Percentiles rank a stretch among this genome's conserved stretches.
Evolutionary conservation across 805 yeast genomes (phyloP).

Genomic region (Cyberlindnera euphorbiiphila): DNA sequence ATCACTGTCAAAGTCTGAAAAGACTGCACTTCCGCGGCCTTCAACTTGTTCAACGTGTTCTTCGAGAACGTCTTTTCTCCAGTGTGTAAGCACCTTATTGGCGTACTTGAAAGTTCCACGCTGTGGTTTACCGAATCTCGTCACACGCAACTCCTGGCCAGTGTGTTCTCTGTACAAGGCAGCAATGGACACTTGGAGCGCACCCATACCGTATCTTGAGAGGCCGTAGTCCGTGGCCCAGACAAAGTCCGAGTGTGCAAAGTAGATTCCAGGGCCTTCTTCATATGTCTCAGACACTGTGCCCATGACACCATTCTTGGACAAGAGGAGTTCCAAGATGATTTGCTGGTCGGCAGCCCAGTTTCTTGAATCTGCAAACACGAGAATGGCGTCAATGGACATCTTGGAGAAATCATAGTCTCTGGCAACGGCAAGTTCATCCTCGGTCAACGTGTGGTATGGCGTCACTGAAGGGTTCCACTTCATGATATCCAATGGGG

Average conservation of each 20-base stretch:
- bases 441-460: slow-evolving; percentile 73
- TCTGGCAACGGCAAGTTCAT: slow-evolving; percentile 51
- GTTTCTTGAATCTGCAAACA: slow-evolving; percentile 87
- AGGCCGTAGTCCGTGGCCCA: slow-evolving; percentile 88
- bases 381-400: slow-evolving; percentile 75
- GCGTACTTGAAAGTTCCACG: slow-evolving; percentile 83
- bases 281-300: slow-evolving; percentile 65
- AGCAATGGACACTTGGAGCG: slow-evolving; percentile 82
- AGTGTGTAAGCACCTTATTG: slow-evolving; percentile 64
- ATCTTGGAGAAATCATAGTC: slow-evolving; percentile 63
- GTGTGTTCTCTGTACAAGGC: slow-evolving; percentile 83
- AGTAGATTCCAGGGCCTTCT: slow-evolving; percentile 79
- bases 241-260: slow-evolving; percentile 88
- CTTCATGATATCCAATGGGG: slow-evolving; percentile 76
- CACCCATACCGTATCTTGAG: slow-evolving; percentile 92
- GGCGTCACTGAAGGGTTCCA: slow-evolving; percentile 89
- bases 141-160: slow-evolving; percentile 73
- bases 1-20: slow-evolving; percentile 28
- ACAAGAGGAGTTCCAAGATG: slow-evolving; percentile 72
- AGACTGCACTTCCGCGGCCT: slow-evolving; percentile 29
- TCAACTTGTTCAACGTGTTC: slow-evolving; percentile 59
- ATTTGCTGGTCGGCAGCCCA: slow-evolving; percentile 95
- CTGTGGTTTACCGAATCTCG: slow-evolving; percentile 88
- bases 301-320: slow-evolving; percentile 80
- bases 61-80: slow-evolving; percentile 78